These are phyloP conservation scores for Candida manassasensis DNA, from an alignment of 805 yeast species.

Conservation along the genomic window DNA sequence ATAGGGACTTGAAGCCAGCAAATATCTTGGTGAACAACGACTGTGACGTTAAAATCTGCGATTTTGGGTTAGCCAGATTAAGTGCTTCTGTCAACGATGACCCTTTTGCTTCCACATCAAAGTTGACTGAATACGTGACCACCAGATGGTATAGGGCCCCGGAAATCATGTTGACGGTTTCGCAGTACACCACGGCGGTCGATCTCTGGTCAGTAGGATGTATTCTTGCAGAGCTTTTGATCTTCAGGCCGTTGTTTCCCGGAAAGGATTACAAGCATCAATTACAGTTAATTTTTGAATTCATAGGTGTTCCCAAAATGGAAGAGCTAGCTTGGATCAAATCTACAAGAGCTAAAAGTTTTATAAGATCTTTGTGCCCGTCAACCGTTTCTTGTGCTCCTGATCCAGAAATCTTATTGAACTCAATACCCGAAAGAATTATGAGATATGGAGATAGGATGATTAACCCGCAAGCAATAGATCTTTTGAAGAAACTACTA, in stretches of 20 bases:
- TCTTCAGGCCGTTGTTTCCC: constrained; percentile 63
- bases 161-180: constrained; percentile 71
- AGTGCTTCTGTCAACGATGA: constrained; percentile 12
- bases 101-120: constrained; percentile 23
- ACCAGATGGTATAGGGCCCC: constrained; percentile 86
- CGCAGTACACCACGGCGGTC: constrained; percentile 70
- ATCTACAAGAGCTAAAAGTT: constrained; percentile 22
- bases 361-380: constrained; percentile 21
- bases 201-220: constrained; percentile 83
- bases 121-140: constrained; percentile 76
- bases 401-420: background rate
- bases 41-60: constrained; percentile 75
- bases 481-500: constrained; percentile 56
- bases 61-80: constrained; percentile 68
- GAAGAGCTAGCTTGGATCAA: constrained; percentile 16
- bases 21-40: constrained; percentile 62
- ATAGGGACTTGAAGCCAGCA: constrained; percentile 74
- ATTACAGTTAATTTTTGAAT: constrained; percentile 58
- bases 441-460: constrained; percentile 7
- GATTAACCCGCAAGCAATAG: constrained; percentile 25
- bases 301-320: constrained; percentile 59
- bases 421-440: background rate
- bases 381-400: background rate
- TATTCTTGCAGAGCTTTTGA: constrained; percentile 64
- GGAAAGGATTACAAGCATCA: constrained; percentile 74